These are phyloP conservation scores for Saccharomyces uvarum DNA, from an alignment of 1,139 yeast genomes.

Conservation along the genomic window DNA sequence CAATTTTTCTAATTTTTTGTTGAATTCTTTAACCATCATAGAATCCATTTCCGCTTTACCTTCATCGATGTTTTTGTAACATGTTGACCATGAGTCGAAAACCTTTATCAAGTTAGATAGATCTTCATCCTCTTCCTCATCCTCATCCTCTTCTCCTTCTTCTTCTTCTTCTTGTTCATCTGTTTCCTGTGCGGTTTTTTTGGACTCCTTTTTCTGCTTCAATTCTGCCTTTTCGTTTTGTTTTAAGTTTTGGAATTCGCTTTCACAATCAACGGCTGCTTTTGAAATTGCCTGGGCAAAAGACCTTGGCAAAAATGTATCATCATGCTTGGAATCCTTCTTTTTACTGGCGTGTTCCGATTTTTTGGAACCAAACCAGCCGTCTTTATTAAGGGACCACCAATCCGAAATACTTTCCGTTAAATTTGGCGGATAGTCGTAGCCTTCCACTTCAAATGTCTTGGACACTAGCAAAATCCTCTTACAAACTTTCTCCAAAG, in stretches of 20 bases:
- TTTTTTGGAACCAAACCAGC: constrained; percentile 13
- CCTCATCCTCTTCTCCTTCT: constrained; percentile 22
- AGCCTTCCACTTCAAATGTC: constrained; percentile 52
- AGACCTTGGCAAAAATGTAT: constrained; percentile 39
- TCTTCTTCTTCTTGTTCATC: constrained; percentile 28
- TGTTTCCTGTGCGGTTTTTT: constrained; percentile 35
- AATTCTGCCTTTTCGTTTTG: constrained; percentile 14
- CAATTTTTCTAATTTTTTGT: constrained; percentile 43
- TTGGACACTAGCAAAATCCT: constrained; percentile 53
- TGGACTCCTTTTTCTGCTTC: constrained; percentile 34
- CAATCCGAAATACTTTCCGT: constrained; percentile 52
- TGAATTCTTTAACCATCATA: constrained; percentile 49
- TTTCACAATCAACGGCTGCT: constrained; percentile 37
- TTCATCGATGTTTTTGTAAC: constrained; percentile 46
- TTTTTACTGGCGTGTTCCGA: constrained; percentile 4
- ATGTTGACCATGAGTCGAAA: constrained; percentile 40
- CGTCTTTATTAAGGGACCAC: constrained; percentile 35
- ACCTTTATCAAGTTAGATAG: constrained; percentile 19
- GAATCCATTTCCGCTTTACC: constrained; percentile 49
- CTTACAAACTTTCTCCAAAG: constrained; percentile 51
- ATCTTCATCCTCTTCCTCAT: constrained; percentile 30
- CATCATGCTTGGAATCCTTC: constrained; percentile 8
- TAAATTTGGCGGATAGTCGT: constrained; percentile 70
- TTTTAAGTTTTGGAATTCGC: constrained; percentile 24
- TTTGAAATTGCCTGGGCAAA: constrained; percentile 45